phyloP scores from a whole-genome alignment of 2,329 filamentous ascomycete genomes.

The Pyrenophora teres region DNA sequence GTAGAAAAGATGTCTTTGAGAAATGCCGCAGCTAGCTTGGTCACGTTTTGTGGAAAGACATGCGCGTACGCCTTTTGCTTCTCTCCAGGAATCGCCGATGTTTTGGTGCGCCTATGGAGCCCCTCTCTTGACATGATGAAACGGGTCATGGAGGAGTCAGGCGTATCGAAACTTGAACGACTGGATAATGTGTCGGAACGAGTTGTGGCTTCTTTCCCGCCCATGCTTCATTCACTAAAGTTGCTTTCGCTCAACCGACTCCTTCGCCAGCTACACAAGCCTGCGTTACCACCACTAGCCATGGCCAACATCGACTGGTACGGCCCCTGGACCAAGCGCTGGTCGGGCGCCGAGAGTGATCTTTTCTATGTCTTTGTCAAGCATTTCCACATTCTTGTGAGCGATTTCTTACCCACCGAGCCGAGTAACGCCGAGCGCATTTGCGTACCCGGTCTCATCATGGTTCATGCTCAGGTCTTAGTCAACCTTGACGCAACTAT shows the following conservation, averaged over 20 bases:
- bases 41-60: slow-evolving; percentile 87
- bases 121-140: slow-evolving; percentile 70
- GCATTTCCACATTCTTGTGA: slow-evolving; percentile 78
- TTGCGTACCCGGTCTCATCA: slow-evolving; percentile 75
- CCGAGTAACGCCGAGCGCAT: slow-evolving; percentile 61
- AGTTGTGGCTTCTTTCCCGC: slow-evolving; percentile 72
- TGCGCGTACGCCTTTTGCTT: slow-evolving; percentile 95
- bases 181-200: slow-evolving; percentile 59
- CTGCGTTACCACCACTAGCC: slow-evolving; percentile 68
- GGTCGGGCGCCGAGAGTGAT: slow-evolving; percentile 86
- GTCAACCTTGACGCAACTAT: slow-evolving; percentile 81
- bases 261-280: slow-evolving; percentile 65
- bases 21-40: slow-evolving; percentile 66
- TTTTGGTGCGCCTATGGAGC: slow-evolving; percentile 81
- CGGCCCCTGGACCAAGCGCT: slow-evolving; percentile 81
- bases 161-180: slow-evolving; percentile 61
- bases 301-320: slow-evolving; percentile 80
- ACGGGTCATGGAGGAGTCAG: slow-evolving; percentile 71
- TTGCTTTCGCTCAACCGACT: slow-evolving; percentile 66
- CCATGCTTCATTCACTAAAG: slow-evolving; percentile 63
- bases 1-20: slow-evolving; percentile 85
- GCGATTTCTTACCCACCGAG: slow-evolving; percentile 61
- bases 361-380: slow-evolving; percentile 92
- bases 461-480: slow-evolving; percentile 82
- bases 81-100: slow-evolving; percentile 81